These are phyloP conservation scores for Cokeromyces recurvatus DNA, from an alignment of 371 early-diverging fungal species.

Conservation along the genomic window DNA sequence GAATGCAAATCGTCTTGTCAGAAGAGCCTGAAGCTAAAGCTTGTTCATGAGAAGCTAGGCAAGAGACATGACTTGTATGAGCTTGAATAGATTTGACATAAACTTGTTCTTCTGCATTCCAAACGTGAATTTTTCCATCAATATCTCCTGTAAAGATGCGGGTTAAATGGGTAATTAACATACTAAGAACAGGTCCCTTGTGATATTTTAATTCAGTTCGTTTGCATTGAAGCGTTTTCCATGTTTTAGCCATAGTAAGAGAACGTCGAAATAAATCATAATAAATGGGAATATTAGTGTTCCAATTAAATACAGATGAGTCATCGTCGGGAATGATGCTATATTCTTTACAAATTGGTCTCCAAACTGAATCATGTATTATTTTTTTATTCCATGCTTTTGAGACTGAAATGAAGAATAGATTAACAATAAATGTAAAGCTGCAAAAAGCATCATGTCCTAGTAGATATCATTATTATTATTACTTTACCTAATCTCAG, in stretches of 20 bases:
- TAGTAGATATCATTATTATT: too few relatives aligned
- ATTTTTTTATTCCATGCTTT: slow-evolving; percentile 10
- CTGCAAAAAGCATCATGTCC: too few relatives aligned
- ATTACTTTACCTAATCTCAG: slow-evolving; percentile 8
- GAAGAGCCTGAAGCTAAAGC: slow-evolving; percentile 73
- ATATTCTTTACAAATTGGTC: slow-evolving; percentile 8
- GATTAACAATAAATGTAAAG: too few relatives aligned
- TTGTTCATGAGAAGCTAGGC: slow-evolving; percentile 62
- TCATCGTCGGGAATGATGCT: slow-evolving; percentile 3
- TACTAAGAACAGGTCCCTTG: slow-evolving; percentile 13
- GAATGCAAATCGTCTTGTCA: slow-evolving; percentile 47
- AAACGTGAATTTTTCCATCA: slow-evolving; percentile 74
- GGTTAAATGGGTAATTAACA: slow-evolving; percentile 9
- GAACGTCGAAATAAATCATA: slow-evolving; percentile 10
- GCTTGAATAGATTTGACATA: slow-evolving; percentile 25
- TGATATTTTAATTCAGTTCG: slow-evolving; percentile 10
- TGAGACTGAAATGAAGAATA: background rate
- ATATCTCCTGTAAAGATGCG: slow-evolving; percentile 74
- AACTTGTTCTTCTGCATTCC: slow-evolving; percentile 56
- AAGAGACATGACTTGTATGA: slow-evolving; percentile 74
- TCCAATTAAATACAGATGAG: background rate
- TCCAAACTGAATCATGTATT: slow-evolving; percentile 13
- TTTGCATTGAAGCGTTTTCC: slow-evolving; percentile 11
- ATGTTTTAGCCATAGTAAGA: slow-evolving; percentile 7
- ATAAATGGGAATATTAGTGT: slow-evolving; percentile 1